A percentile compares a stretch with the other conserved stretches of the same genome.
Conservation (phyloP, 2,329 filamentous ascomycete species). For the Periconia sp. region DNA sequence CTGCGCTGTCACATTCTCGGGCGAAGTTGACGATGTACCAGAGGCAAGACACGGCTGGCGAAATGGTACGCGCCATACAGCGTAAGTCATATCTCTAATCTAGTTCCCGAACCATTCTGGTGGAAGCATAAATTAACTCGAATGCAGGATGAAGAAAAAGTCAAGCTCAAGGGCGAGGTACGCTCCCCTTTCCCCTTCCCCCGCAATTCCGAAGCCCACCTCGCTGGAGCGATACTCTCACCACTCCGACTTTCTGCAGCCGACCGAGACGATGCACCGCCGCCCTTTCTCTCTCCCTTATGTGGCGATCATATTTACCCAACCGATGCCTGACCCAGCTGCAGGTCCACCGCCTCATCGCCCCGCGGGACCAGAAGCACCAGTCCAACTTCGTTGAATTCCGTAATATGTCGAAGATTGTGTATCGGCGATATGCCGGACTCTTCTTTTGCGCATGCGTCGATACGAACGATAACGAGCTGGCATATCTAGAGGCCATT, state of each 20-base stretch:
- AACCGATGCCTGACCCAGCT: conserved; percentile 5
- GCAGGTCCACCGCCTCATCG: conserved; percentile 96
- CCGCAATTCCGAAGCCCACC: conserved; percentile 2
- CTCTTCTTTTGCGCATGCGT: conserved; percentile 99
- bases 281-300: conserved; percentile 5
- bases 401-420: conserved; percentile 86
- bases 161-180: conserved; percentile 98
- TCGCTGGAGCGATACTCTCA: conserved; percentile 5
- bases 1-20: background rate
- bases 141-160: conserved; percentile 87
- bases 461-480: conserved; percentile 97
- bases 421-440: conserved; percentile 95
- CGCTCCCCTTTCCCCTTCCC: conserved; percentile 26
- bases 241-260: conserved; percentile 1
- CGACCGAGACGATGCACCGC: background rate
- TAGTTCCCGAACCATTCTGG: too few relatives aligned
- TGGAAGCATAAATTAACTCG: conserved; percentile 20
- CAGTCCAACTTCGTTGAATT: conserved; percentile 99
- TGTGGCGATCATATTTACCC: conserved; percentile 7
- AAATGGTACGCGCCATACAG: conserved; percentile 99
- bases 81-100: conserved; percentile 53
- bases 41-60: conserved; percentile 96
- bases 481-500: conserved; percentile 95
- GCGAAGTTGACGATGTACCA: conserved; percentile 46
- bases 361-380: conserved; percentile 97